Percentiles rank a stretch among this genome's conserved stretches.
These are phyloP conservation scores for Pleurotus sapidus DNA, from an alignment of 768 basidiomycete species.

Conservation along the genomic window DNA sequence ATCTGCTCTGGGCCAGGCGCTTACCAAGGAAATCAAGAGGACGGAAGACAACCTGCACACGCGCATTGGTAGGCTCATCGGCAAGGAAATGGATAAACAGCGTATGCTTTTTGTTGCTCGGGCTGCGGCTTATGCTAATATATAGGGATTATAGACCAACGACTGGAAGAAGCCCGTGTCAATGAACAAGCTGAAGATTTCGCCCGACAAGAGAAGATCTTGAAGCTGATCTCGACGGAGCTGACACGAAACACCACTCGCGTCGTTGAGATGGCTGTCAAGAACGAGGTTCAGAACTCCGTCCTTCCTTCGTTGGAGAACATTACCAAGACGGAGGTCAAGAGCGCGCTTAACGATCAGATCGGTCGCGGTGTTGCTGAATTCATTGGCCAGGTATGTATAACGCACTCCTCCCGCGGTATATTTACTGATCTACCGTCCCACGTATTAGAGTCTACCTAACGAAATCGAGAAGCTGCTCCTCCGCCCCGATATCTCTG, in stretches of 20 bases:
- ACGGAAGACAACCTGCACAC: conserved; percentile 78
- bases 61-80: conserved; percentile 75
- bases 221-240: conserved; percentile 85
- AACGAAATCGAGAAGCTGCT: conserved; percentile 78
- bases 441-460: conserved; percentile 57
- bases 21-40: conserved; percentile 78
- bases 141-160: conserved; percentile 55
- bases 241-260: conserved; percentile 85
- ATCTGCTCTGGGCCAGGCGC: conserved; percentile 49
- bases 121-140: neutral
- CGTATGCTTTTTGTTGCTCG: conserved; percentile 45
- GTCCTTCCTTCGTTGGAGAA: conserved; percentile 80
- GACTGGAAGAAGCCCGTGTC: conserved; percentile 76
- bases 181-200: conserved; percentile 82
- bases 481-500: conserved; percentile 71
- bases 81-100: conserved; percentile 89
- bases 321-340: conserved; percentile 81
- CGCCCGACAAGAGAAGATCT: conserved; percentile 81
- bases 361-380: conserved; percentile 72
- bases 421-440: neutral
- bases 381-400: conserved; percentile 67
- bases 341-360: conserved; percentile 73
- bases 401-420: neutral
- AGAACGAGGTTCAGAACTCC: conserved; percentile 79
- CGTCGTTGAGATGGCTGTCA: conserved; percentile 87